phyloP scores from a whole-genome alignment of 2,329 filamentous ascomycete genomes.

The Aspergillus ochraceus region DNA sequence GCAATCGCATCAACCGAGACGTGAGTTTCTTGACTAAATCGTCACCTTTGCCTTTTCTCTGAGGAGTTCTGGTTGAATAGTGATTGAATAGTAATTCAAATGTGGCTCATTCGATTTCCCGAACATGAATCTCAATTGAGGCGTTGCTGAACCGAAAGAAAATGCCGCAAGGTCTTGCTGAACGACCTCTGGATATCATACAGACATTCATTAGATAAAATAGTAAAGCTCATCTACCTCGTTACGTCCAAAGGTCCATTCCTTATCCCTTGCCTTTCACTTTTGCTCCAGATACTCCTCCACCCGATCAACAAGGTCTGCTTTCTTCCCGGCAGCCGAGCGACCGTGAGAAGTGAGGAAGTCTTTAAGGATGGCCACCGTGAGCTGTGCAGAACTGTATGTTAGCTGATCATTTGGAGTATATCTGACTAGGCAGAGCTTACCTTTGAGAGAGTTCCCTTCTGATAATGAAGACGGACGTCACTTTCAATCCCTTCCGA shows the following conservation, averaged over 20 bases:
- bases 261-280: conserved; percentile 15
- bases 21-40: background rate
- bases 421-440: background rate
- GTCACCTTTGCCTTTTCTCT: too few relatives aligned
- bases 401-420: conserved; percentile 3
- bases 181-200: background rate
- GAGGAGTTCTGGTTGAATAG: too few relatives aligned
- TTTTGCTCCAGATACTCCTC: conserved; percentile 51
- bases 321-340: conserved; percentile 48
- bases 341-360: conserved; percentile 48
- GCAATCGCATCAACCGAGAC: too few relatives aligned
- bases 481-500: conserved; percentile 35
- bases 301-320: conserved; percentile 51
- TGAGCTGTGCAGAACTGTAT: conserved; percentile 36
- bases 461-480: conserved; percentile 42
- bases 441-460: conserved; percentile 46
- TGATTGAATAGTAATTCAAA: background rate
- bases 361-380: conserved; percentile 47
- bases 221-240: background rate
- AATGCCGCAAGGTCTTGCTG: background rate
- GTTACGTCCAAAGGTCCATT: background rate
- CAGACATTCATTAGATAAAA: background rate
- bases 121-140: background rate
- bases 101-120: background rate
- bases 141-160: background rate